A percentile compares a stretch with the other conserved stretches of the same genome.
These are phyloP conservation scores for Triticum monococcum DNA, from an alignment of 176 grass and related monocot genomes.

Conservation along the genomic window DNA sequence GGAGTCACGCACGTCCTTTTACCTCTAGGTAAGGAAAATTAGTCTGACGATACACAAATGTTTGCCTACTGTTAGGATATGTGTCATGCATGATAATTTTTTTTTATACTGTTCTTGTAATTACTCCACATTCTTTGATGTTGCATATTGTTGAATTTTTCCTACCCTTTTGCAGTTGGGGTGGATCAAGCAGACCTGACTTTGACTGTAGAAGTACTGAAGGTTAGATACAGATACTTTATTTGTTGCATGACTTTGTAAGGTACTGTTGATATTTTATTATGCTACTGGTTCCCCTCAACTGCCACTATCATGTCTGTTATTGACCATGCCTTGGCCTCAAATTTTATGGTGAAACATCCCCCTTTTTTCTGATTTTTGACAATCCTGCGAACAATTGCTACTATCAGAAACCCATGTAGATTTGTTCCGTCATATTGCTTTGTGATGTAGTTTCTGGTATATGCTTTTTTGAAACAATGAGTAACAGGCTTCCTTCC, in stretches of 20 bases:
- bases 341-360: background rate
- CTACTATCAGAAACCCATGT: background rate
- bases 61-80: background rate
- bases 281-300: background rate
- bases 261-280: background rate
- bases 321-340: background rate
- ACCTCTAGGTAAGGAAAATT: background rate
- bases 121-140: background rate
- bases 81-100: background rate
- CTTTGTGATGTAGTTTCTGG: background rate
- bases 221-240: constrained; percentile 48
- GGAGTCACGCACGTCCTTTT: background rate
- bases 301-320: background rate
- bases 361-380: background rate
- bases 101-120: background rate
- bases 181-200: constrained; percentile 96
- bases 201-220: constrained; percentile 97
- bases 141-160: background rate
- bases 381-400: background rate
- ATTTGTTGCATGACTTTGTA: background rate
- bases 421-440: background rate
- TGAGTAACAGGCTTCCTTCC: constrained; percentile 16
- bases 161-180: constrained; percentile 65
- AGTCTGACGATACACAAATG: background rate
- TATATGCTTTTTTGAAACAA: background rate